Evolutionary conservation across 176 grass and related monocot genomes (phyloP), one percentile per base, ranked within the genome.

Genomic region (Echinochloa phyllopogon): DNA sequence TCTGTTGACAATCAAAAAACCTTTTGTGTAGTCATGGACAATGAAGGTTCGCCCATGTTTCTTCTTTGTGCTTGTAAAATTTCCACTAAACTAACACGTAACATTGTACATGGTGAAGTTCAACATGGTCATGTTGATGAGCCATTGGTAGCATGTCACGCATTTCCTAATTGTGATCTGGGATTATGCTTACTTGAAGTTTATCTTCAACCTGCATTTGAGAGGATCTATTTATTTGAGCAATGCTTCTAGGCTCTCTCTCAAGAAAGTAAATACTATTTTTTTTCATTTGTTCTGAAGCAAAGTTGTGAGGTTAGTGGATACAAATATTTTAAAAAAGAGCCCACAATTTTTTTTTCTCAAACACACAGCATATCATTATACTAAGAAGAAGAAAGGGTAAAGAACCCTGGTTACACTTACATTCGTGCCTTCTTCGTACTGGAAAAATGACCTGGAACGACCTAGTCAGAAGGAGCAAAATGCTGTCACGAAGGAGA

Each of bases 31-130:
- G 64, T n/a, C 21, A 39, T 36, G 27, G 40, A 25, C 50, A 75
- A 44, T 37, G 48, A 11, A 77, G 86, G 29, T 71, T 73, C 66
- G 66, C 25, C 10, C 21, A 63, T 82, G 36, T 78, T 76, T 77
- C 15, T n/a, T 69, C 12, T 74, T n/a, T 47, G 10, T 27, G 10
- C 2, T 76, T 10, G 50, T 85, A 25, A 64, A 81, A 78, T 77
- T 74, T 78, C 85, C 40, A 21, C 51, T 84, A 72, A 69, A 51
- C 4, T 63, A 43, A 62, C 72, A 76, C 11, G 41, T 53, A 68
- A 50, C 6, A 55, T 77, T 75, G 36, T 63, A 78, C 27, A 53
- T n/a, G 12, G 48, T 65, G 20, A 69, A 78, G 36, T 68, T 82
- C 45, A 78, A 81, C 69, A 60, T 12, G 27, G 1, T 52, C 67